These are phyloP conservation scores for Crassisporium funariophilum DNA, from an alignment of 768 basidiomycete species.

Conservation along the genomic window DNA sequence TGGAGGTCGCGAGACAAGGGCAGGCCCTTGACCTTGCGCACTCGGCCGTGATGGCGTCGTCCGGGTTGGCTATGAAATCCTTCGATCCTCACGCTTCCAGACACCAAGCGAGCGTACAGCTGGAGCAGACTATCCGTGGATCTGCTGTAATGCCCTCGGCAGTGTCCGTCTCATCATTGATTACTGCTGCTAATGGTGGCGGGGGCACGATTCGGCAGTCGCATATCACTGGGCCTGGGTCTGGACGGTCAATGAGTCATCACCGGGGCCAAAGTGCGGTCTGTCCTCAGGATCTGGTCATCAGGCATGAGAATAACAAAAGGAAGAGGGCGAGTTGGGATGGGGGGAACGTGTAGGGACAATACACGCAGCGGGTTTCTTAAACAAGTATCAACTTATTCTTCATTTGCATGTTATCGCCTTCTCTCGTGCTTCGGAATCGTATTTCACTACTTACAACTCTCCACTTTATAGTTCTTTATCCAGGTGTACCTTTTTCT, in stretches of 20 bases:
- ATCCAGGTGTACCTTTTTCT: too few species aligned
- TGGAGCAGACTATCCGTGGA: neutral
- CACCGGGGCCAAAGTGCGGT: slow-evolving; percentile 48
- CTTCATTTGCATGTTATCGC: too few species aligned
- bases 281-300: slow-evolving; percentile 41
- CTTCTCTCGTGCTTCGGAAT: too few species aligned
- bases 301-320: slow-evolving; percentile 34
- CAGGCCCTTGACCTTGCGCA: slow-evolving; percentile 44
- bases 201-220: slow-evolving; percentile 11
- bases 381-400: too few species aligned
- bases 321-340: slow-evolving; percentile 51
- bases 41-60: slow-evolving; percentile 17
- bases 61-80: slow-evolving; percentile 11
- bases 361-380: too few species aligned
- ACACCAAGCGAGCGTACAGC: neutral
- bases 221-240: slow-evolving; percentile 9
- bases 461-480: too few species aligned
- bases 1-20: slow-evolving; percentile 22
- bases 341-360: slow-evolving; percentile 33
- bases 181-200: neutral
- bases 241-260: slow-evolving; percentile 37
- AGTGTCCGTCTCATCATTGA: neutral
- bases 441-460: too few species aligned
- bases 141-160: neutral
- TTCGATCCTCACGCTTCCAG: slow-evolving; percentile 5